Percentiles rank a stretch among this genome's conserved stretches.
Evolutionary conservation across 305 asterid species (phyloP).

Genomic region (Fraxinus ornus): DNA sequence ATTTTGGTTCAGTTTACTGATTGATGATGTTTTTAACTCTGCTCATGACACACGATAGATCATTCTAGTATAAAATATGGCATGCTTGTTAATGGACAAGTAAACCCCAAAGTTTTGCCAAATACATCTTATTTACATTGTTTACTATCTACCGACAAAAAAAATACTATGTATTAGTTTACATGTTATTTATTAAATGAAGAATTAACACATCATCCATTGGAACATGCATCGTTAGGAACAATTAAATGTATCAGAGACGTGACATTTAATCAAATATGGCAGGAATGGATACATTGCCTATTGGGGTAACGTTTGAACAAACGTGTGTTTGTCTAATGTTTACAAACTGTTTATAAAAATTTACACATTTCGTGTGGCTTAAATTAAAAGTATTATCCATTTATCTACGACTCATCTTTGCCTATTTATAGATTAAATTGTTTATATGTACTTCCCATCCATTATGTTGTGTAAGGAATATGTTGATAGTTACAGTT

Average conservation of each 20-base stretch:
- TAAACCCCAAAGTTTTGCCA: neutral
- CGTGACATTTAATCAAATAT: too few relatives aligned
- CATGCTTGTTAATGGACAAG: neutral
- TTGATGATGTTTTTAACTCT: neutral
- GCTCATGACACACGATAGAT: neutral
- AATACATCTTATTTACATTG: neutral
- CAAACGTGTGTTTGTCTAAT: neutral
- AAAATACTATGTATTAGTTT: neutral
- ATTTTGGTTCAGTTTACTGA: conserved; percentile 1
- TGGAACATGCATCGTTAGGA: too few relatives aligned
- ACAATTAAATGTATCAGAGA: too few relatives aligned
- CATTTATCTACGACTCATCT: neutral
- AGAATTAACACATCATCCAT: too few relatives aligned
- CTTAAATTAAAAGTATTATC: too few relatives aligned
- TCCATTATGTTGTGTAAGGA: neutral
- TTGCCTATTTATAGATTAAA: neutral
- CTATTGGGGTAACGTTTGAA: too few relatives aligned
- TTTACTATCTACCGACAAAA: neutral
- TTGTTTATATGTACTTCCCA: neutral
- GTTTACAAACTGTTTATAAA: neutral
- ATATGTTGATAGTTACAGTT: neutral
- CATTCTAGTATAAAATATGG: neutral
- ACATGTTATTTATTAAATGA: neutral
- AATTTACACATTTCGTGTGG: neutral
- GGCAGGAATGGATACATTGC: neutral